These are phyloP conservation scores for Miamiensis avidus DNA, from an alignment of 169 alveolate species.

Conservation along the genomic window DNA sequence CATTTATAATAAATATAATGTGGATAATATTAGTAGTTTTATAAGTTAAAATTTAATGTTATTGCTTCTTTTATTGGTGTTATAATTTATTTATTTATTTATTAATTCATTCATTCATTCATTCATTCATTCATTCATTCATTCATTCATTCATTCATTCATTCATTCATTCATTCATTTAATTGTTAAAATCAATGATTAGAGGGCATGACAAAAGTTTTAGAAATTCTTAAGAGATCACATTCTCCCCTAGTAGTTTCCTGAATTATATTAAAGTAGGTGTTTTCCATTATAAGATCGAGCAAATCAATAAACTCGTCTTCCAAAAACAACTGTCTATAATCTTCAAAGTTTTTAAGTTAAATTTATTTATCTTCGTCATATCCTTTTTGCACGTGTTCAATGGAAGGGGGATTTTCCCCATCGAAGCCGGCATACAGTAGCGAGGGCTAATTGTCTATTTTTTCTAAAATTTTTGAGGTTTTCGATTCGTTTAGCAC, in stretches of 20 bases:
- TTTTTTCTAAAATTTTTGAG: slow-evolving; percentile 18
- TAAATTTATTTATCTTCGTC: slow-evolving; percentile 1
- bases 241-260: slow-evolving; percentile 41
- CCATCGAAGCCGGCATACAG: slow-evolving; percentile 5
- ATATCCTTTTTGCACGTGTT: not conserved
- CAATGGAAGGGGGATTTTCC: slow-evolving; percentile 13
- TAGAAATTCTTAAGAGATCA: slow-evolving; percentile 29
- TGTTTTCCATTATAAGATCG: slow-evolving; percentile 43
- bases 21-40: too few relatives aligned
- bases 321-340: slow-evolving; percentile 31
- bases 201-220: slow-evolving; percentile 41
- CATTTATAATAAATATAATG: too few relatives aligned
- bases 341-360: slow-evolving; percentile 21
- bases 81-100: too few relatives aligned
- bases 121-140: too few relatives aligned
- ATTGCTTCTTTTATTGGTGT: too few relatives aligned
- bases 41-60: too few relatives aligned
- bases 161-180: too few relatives aligned
- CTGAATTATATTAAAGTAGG: slow-evolving; percentile 33
- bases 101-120: too few relatives aligned
- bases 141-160: not conserved
- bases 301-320: slow-evolving; percentile 36
- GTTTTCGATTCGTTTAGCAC: slow-evolving; percentile 36
- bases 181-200: not conserved
- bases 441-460: slow-evolving; percentile 21